A percentile compares a stretch with the other conserved stretches of the same genome.
Evolutionary conservation across 805 yeast genomes (phyloP).

Genomic region (Teunomyces lycoperdinae): DNA sequence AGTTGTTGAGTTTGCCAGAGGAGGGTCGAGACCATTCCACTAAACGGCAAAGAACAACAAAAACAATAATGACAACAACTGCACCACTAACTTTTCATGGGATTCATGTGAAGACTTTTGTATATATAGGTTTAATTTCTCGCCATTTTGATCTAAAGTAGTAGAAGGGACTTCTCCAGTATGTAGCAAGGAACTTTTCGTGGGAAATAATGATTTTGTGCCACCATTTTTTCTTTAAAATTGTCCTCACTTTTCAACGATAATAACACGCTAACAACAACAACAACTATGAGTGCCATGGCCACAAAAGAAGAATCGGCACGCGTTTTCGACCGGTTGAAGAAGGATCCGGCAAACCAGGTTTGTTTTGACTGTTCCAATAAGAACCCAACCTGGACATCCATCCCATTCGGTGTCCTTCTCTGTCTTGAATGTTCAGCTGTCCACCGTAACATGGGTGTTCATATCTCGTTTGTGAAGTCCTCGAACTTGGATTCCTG

Average conservation of each 20-base stretch:
- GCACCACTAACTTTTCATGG: background rate
- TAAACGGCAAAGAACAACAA: constrained; percentile 12
- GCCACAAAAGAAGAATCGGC: constrained; percentile 71
- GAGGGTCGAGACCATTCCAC: constrained; percentile 81
- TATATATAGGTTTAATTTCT: background rate
- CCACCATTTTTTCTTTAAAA: background rate
- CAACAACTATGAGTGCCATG: constrained; percentile 20
- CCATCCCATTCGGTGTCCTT: constrained; percentile 92
- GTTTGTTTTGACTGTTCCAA: constrained; percentile 92
- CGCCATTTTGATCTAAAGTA: too few relatives aligned
- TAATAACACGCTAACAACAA: constrained; percentile 3
- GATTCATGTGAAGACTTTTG: background rate
- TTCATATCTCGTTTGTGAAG: constrained; percentile 92
- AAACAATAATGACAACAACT: background rate
- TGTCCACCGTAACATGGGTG: constrained; percentile 93
- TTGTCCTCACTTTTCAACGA: constrained; percentile 1
- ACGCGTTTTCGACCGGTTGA: constrained; percentile 60
- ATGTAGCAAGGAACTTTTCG: too few relatives aligned
- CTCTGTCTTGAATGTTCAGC: constrained; percentile 94
- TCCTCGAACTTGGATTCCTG: constrained; percentile 91
- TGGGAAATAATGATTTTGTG: background rate
- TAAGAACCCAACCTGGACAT: constrained; percentile 97
- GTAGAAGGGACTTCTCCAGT: too few relatives aligned
- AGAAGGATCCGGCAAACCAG: constrained; percentile 69
- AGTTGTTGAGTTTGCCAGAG: constrained; percentile 89